These are phyloP conservation scores for Ceratocystis colombiana DNA, from an alignment of 2,329 filamentous ascomycete species.

Conservation along the genomic window DNA sequence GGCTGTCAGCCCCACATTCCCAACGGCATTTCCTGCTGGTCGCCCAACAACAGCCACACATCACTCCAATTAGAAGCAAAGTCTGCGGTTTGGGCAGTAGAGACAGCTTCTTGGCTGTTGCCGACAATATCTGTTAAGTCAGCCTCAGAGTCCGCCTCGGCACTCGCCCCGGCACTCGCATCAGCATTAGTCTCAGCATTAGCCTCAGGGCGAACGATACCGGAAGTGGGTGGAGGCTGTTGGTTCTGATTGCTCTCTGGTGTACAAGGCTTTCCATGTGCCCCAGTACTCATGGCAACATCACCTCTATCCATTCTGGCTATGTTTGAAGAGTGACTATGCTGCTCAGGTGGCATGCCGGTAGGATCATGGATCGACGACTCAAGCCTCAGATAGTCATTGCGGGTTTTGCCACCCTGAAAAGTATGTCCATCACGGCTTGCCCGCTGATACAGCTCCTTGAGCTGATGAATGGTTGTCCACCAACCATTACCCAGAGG, in stretches of 20 bases:
- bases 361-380: conserved; percentile 23
- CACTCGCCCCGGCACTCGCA: too few species aligned
- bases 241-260: not conserved
- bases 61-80: conserved; percentile 20
- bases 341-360: conserved; percentile 14
- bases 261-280: not conserved
- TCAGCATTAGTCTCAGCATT: not conserved
- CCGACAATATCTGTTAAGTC: not conserved
- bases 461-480: conserved; percentile 10
- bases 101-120: not conserved
- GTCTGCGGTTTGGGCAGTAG: not conserved
- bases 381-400: conserved; percentile 21
- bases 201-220: not conserved
- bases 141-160: not conserved
- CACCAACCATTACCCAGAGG: conserved; percentile 19
- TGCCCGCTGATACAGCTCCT: conserved; percentile 18
- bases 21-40: conserved; percentile 7
- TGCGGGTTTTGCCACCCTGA: conserved; percentile 17
- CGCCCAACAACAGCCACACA: conserved; percentile 23
- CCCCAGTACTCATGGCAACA: not conserved
- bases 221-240: not conserved
- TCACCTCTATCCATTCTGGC: conserved; percentile 20
- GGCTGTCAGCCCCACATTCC: not conserved
- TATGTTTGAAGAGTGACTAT: conserved; percentile 8
- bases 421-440: conserved; percentile 17